A percentile compares a stretch with the other conserved stretches of the same genome.
These are phyloP conservation scores for Backusella parvicylindrica DNA, from an alignment of 192 early-diverging fungal species.

Conservation along the genomic window DNA sequence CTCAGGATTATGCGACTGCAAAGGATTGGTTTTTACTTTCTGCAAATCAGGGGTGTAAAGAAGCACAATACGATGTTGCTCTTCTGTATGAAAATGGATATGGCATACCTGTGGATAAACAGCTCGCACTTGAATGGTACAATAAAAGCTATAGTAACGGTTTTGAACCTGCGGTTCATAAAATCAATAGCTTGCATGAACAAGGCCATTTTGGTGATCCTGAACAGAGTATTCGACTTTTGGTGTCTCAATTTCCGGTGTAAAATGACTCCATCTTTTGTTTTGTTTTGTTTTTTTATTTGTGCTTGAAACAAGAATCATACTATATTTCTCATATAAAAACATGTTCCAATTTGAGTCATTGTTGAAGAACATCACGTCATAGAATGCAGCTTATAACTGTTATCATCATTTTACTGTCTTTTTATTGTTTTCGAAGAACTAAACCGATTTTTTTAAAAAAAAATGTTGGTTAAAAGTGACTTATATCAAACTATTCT, in stretches of 20 bases:
- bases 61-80: background rate
- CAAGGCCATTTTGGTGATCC: background rate
- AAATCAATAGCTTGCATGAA: background rate
- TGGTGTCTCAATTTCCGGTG: background rate
- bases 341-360: too few species aligned
- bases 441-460: too few species aligned
- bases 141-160: background rate
- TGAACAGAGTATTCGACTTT: background rate
- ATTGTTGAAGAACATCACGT: too few species aligned
- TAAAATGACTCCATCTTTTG: too few species aligned
- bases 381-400: too few species aligned
- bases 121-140: background rate
- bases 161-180: background rate
- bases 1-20: background rate
- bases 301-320: too few species aligned
- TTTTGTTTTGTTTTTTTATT: too few species aligned
- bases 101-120: background rate
- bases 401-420: too few species aligned
- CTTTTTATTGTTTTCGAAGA: too few species aligned
- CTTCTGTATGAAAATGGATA: background rate
- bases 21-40: background rate
- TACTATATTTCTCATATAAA: too few species aligned
- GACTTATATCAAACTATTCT: too few species aligned
- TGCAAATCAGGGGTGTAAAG: background rate
- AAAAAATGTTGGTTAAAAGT: too few species aligned